These are phyloP conservation scores for Fomitopsis pinicola DNA, from an alignment of 1,284 basidiomycete species.

Conservation along the genomic window DNA sequence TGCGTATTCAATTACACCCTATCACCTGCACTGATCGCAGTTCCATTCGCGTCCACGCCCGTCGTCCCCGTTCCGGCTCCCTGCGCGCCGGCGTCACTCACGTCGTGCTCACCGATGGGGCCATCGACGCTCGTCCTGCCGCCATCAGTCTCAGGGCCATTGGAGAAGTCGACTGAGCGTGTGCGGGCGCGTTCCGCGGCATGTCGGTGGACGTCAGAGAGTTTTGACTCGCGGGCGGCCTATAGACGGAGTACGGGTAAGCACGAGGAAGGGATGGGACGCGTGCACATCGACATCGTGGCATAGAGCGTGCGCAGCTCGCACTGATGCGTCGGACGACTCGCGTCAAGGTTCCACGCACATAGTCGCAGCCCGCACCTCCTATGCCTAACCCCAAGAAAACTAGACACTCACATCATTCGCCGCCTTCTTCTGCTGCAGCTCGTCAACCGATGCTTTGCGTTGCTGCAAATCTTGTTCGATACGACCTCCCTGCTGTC, in stretches of 20 bases:
- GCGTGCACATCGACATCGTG: no score
- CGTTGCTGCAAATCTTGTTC: slow-evolving; percentile 25
- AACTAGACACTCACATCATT: slow-evolving; percentile 23
- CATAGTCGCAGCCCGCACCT: not conserved
- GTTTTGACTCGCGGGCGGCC: slow-evolving; percentile 25
- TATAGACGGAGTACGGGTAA: slow-evolving; percentile 1
- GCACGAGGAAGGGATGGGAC: no score
- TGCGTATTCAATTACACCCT: not conserved
- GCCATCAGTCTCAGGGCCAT: not conserved
- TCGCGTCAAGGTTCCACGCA: not conserved
- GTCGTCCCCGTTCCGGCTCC: not conserved
- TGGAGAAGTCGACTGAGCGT: not conserved
- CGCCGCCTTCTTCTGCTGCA: slow-evolving; percentile 24
- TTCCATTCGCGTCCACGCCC: not conserved
- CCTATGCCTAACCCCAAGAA: not conserved
- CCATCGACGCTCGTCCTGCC: no score
- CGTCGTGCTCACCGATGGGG: not conserved
- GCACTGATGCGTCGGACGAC: not conserved
- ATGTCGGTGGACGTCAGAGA: slow-evolving; percentile 24
- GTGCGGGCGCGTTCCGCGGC: slow-evolving; percentile 12
- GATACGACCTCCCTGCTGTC: slow-evolving; percentile 24
- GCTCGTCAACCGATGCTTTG: slow-evolving; percentile 20
- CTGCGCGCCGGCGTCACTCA: not conserved
- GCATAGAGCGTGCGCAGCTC: not conserved
- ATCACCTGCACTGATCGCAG: not conserved